Evolutionary conservation across 208 protist species (phyloP).

Genomic region (Crithidia fasciculata): DNA sequence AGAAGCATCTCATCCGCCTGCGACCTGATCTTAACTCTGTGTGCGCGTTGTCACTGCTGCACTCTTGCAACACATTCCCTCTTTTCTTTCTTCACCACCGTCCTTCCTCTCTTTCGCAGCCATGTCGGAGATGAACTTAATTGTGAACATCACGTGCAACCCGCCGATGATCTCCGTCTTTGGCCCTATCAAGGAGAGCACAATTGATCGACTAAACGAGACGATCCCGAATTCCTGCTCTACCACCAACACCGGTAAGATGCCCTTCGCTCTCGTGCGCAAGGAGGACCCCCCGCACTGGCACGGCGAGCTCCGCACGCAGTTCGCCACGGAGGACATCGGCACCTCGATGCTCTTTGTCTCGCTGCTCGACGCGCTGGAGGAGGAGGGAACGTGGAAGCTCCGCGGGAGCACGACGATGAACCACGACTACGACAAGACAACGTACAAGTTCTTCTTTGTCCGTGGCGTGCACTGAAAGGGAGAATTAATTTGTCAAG

Average conservation of each 20-base stretch:
- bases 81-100: too few relatives aligned
- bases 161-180: conserved; percentile 88
- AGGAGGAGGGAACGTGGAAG: conserved; percentile 90
- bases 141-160: conserved; percentile 92
- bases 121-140: conserved; percentile 82
- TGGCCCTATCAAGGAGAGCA: conserved; percentile 90
- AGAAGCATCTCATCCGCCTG: too few relatives aligned
- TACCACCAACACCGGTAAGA: conserved; percentile 85
- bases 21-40: too few relatives aligned
- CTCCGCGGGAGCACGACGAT: conserved; percentile 78
- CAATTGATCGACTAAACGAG: conserved; percentile 87
- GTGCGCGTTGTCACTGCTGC: too few relatives aligned
- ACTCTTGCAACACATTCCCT: too few relatives aligned
- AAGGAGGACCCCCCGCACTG: conserved; percentile 87
- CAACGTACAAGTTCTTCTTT: conserved; percentile 91
- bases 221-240: conserved; percentile 81
- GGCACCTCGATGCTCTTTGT: conserved; percentile 84
- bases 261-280: conserved; percentile 72
- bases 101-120: too few relatives aligned
- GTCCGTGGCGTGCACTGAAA: conserved; percentile 54
- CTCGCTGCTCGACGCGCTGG: conserved; percentile 77
- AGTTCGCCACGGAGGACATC: conserved; percentile 91
- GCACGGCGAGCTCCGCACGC: conserved; percentile 83
- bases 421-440: conserved; percentile 80
- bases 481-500: too few relatives aligned